These are phyloP conservation scores for Apophysomyces ossiformis DNA, from an alignment of 371 early-diverging fungal species.

Conservation along the genomic window DNA sequence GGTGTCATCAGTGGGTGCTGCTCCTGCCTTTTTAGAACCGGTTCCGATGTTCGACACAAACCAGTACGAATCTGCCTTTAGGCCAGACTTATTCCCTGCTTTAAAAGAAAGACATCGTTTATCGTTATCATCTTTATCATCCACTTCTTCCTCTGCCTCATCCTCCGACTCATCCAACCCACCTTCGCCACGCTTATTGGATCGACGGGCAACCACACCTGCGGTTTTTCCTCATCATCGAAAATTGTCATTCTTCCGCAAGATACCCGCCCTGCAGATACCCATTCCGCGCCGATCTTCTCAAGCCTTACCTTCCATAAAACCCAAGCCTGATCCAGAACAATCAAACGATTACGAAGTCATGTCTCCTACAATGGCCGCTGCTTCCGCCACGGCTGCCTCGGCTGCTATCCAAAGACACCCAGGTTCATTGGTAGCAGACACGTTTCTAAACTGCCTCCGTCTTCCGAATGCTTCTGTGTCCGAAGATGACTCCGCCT, in stretches of 20 bases:
- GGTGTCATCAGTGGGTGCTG: slow-evolving; percentile 5
- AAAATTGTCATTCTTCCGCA: slow-evolving; percentile 13
- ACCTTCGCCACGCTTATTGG: slow-evolving; percentile 16
- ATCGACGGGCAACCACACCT: slow-evolving; percentile 11
- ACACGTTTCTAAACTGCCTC: slow-evolving; percentile 34
- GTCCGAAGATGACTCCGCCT: slow-evolving; percentile 11
- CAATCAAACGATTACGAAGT: slow-evolving; percentile 2
- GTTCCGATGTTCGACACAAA: slow-evolving; percentile 25
- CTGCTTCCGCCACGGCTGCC: slow-evolving; percentile 35
- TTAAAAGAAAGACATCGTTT: slow-evolving; percentile 19
- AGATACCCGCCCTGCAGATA: slow-evolving; percentile 30
- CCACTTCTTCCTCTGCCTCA: slow-evolving; percentile 22
- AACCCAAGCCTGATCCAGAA: slow-evolving; percentile 14
- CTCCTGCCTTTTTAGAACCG: slow-evolving; percentile 37
- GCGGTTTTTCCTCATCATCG: slow-evolving; percentile 4
- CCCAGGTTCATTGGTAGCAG: slow-evolving; percentile 41
- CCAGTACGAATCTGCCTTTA: slow-evolving; percentile 19
- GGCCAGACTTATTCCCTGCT: slow-evolving; percentile 21
- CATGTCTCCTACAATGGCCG: slow-evolving; percentile 40
- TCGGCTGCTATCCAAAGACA: slow-evolving; percentile 33
- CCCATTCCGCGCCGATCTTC: slow-evolving; percentile 29
- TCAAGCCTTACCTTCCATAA: slow-evolving; percentile 18
- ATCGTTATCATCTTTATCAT: slow-evolving; percentile 13
- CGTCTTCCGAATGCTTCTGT: slow-evolving; percentile 16
- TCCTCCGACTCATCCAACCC: slow-evolving; percentile 23